Percentiles rank a stretch among this genome's conserved stretches.
Conservation (phyloP, 768 basidiomycete genomes). For the Rhodotorula paludigena region DNA sequence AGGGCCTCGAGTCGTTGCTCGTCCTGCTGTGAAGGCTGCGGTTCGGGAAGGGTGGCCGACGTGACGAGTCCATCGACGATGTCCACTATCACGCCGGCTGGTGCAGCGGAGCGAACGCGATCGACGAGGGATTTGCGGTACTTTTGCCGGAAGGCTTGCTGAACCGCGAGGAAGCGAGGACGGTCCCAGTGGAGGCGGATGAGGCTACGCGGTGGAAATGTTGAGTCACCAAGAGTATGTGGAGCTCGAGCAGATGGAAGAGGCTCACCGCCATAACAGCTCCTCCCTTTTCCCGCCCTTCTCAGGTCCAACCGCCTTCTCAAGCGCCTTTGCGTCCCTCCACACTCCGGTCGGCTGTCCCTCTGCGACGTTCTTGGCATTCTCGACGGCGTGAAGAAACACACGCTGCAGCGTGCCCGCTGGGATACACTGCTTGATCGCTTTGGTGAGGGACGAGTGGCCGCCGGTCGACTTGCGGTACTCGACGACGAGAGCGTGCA, state of each 20-base stretch:
- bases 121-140: constrained; percentile 9
- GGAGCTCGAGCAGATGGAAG: too few relatives aligned
- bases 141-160: constrained; percentile 22
- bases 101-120: not conserved
- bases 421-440: constrained; percentile 30
- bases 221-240: not conserved
- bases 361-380: constrained; percentile 17
- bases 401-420: constrained; percentile 15
- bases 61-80: constrained; percentile 7
- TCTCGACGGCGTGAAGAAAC: constrained; percentile 25
- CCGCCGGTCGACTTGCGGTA: constrained; percentile 27
- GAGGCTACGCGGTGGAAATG: not conserved
- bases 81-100: not conserved
- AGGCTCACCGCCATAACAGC: constrained; percentile 17
- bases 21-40: constrained; percentile 6
- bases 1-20: not conserved
- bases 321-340: constrained; percentile 28
- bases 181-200: constrained; percentile 30
- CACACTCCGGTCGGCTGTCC: not conserved
- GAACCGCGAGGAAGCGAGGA: constrained; percentile 20
- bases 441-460: constrained; percentile 22
- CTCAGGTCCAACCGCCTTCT: constrained; percentile 11
- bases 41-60: constrained; percentile 17
- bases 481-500: constrained; percentile 18
- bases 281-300: constrained; percentile 18